Evolutionary conservation across 108 stramenopile species (phyloP), one percentile per base, ranked within the genome.

Genomic region (Pseudonitzschia pungens): DNA sequence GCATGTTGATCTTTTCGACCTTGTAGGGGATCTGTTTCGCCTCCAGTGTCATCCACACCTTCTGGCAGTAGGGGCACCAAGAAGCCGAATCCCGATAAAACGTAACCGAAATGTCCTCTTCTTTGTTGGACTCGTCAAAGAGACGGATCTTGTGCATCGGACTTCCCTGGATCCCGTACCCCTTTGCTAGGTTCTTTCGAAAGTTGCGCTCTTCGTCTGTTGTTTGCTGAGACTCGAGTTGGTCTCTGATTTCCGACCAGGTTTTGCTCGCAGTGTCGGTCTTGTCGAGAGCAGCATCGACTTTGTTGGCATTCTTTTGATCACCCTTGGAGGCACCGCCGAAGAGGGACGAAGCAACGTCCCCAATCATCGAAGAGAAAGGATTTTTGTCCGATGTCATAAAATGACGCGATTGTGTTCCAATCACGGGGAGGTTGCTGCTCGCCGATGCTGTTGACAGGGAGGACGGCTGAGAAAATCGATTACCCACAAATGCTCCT

Each of bases 61-160:
- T 96, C 55, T 95, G 89, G 62, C 96, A 97, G 75, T 96, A 96
- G 20, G 96, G 96, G 43, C 86, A 96, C 92, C 91, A 93, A 9
- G 84, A 86, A 0, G 92, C 91, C 12, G 78, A 76, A 70, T 93
- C 95, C 24, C 95, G 74, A 69, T 87, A 96, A 51, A 96, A 86
- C 0, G 84, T 88, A 9, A 96, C 93, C 18, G 89, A 86, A n/a
- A 93, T 81, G 72, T 93, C 91, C 22, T 87, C 75, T 68, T 92
- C 88, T 11, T 76, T 76, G 55, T 91, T 91, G 54, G 71, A 65
- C 71, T 87, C 89, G 62, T 91, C 92, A 72, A 84, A 97, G 20
- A 95, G 72, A 58, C 96, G 89, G 20, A 94, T 66, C 42, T 73
- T 85, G 72, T 94, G 83, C 72, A 94, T 44, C 7, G 93, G 93